These are phyloP conservation scores for Fonsecaea pugnacius DNA, from an alignment of 2,329 filamentous ascomycete genomes.

Conservation along the genomic window DNA sequence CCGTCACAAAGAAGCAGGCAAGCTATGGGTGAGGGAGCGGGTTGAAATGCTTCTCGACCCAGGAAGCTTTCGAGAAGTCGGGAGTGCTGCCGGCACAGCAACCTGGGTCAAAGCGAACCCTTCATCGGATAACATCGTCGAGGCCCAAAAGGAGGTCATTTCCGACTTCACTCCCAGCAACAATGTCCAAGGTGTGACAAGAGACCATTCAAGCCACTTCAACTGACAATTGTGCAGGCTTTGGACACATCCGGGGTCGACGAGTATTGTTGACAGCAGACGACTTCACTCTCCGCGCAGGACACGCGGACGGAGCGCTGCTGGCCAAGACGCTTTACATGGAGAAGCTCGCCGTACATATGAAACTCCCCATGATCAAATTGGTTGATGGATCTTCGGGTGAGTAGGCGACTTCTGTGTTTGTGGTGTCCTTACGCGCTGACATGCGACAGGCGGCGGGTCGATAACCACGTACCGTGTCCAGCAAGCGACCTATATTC, in stretches of 20 bases:
- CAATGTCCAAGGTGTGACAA: constrained; percentile 58
- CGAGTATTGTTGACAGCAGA: constrained; percentile 66
- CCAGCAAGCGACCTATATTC: constrained; percentile 11
- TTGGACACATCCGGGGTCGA: constrained; percentile 39
- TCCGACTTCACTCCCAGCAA: constrained; percentile 62
- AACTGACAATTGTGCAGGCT: constrained; percentile 11
- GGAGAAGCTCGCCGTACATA: constrained; percentile 65
- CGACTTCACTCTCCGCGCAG: constrained; percentile 66
- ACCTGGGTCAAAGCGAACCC: constrained; percentile 53
- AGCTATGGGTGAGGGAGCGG: constrained; percentile 68
- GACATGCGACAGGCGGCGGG: constrained; percentile 37
- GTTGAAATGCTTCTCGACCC: constrained; percentile 63
- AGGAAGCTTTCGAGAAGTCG: constrained; percentile 63
- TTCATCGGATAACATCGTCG: constrained; percentile 17
- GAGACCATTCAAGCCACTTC: constrained; percentile 2
- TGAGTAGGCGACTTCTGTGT: constrained; percentile 36
- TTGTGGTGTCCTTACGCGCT: neutral
- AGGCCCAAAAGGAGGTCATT: constrained; percentile 51
- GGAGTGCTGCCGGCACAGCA: constrained; percentile 63
- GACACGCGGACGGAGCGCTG: constrained; percentile 66
- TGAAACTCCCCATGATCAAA: constrained; percentile 63
- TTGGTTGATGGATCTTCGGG: constrained; percentile 68
- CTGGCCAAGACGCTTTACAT: constrained; percentile 62
- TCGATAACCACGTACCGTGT: constrained; percentile 1
- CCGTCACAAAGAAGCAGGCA: constrained; percentile 67